phyloP scores from a whole-genome alignment of 2,329 filamentous ascomycete species.

The Trichoderma simmonsii region DNA sequence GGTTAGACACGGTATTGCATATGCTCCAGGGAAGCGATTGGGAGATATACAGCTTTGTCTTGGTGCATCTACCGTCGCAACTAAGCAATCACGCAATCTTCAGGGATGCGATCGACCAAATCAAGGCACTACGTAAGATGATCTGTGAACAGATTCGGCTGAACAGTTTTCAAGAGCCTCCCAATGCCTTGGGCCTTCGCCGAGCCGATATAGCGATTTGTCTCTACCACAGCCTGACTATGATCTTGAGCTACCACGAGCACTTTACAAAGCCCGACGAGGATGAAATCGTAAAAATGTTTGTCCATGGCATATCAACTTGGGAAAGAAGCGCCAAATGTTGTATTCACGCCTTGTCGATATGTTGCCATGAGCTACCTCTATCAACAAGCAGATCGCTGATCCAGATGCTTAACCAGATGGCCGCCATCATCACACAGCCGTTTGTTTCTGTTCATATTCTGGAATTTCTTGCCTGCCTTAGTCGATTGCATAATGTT shows the following conservation, averaged over 20 bases:
- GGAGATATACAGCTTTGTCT: slow-evolving; percentile 88
- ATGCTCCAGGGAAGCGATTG: slow-evolving; percentile 76
- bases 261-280: slow-evolving; percentile 81
- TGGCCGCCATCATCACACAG: slow-evolving; percentile 95
- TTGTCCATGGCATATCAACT: slow-evolving; percentile 77
- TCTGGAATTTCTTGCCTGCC: slow-evolving; percentile 86
- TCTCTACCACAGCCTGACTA: slow-evolving; percentile 80
- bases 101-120: slow-evolving; percentile 65
- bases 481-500: slow-evolving; percentile 79
- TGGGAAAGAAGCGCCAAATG: slow-evolving; percentile 86
- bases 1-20: slow-evolving; percentile 74
- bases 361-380: slow-evolving; percentile 93
- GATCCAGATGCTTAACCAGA: slow-evolving; percentile 82
- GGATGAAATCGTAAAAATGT: slow-evolving; percentile 83
- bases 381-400: slow-evolving; percentile 81
- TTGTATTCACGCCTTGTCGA: slow-evolving; percentile 90
- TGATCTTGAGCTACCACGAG: slow-evolving; percentile 85
- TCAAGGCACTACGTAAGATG: slow-evolving; percentile 70
- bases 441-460: slow-evolving; percentile 90
- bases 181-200: slow-evolving; percentile 71
- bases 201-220: slow-evolving; percentile 87
- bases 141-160: slow-evolving; percentile 80
- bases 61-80: slow-evolving; percentile 83
- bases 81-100: slow-evolving; percentile 89
- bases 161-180: slow-evolving; percentile 77